phyloP scores from a whole-genome alignment of 2,329 filamentous ascomycete genomes.

The Aureobasidium sp. region DNA sequence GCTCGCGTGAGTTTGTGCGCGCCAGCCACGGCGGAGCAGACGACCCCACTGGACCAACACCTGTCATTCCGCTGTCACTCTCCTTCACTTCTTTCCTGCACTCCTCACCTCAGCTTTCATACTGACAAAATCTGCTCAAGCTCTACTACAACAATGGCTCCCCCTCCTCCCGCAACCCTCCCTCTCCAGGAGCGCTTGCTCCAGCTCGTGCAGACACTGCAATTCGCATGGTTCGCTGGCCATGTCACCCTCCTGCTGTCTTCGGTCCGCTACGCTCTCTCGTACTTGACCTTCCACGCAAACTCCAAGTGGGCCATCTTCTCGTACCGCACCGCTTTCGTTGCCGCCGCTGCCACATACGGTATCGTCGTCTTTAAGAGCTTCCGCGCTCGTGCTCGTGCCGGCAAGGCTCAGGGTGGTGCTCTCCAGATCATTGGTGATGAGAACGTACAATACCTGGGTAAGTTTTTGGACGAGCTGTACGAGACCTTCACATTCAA shows the following conservation, averaged over 20 bases:
- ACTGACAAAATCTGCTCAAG: conserved; percentile 2
- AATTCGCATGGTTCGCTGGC: conserved; percentile 67
- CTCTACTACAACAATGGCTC: conserved; percentile 16
- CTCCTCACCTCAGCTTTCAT: not conserved
- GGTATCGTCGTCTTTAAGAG: conserved; percentile 99
- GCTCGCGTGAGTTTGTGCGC: conserved; percentile 10
- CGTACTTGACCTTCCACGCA: conserved; percentile 84
- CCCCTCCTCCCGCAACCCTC: conserved; percentile 16
- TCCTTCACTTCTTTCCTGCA: not conserved
- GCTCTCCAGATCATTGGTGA: conserved; percentile 63
- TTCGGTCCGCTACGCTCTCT: conserved; percentile 74
- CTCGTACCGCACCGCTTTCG: conserved; percentile 82
- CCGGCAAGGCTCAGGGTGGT: conserved; percentile 54
- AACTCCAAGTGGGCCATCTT: conserved; percentile 68
- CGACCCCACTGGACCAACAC: conserved; percentile 10
- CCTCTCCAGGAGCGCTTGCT: conserved; percentile 18
- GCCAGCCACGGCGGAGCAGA: conserved; percentile 8
- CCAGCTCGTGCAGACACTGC: conserved; percentile 70
- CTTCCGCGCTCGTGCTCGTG: conserved; percentile 74
- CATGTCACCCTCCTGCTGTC: conserved; percentile 79
- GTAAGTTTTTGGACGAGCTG: conserved; percentile 46
- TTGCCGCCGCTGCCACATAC: conserved; percentile 85
- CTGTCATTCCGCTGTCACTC: conserved; percentile 3
- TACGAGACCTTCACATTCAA: not conserved
- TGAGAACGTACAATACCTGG: conserved; percentile 95